Conservation (phyloP, 176 grass and related monocot genomes). For the Oryza nivara region DNA sequence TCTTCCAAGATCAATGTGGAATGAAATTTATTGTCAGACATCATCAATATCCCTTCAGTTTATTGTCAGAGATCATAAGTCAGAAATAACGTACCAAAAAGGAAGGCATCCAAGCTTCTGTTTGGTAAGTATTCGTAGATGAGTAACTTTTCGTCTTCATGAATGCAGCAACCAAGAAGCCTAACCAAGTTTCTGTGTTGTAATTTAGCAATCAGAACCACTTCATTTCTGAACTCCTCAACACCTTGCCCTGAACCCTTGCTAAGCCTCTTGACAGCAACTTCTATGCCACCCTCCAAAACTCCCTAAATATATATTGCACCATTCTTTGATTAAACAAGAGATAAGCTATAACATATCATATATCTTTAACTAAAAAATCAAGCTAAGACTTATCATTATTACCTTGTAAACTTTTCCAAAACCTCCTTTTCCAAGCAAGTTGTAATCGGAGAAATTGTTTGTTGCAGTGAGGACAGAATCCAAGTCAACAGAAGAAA, state of each 20-base stretch:
- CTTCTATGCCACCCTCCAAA: neutral
- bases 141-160: neutral
- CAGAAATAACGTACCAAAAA: neutral
- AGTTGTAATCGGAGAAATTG: conserved; percentile 48
- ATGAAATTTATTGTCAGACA: neutral
- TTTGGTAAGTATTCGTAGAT: neutral
- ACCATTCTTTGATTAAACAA: neutral
- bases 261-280: conserved; percentile 1
- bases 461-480: conserved; percentile 45
- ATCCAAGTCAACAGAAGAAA: conserved; percentile 41
- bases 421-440: conserved; percentile 63
- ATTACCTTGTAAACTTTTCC: conserved; percentile 70
- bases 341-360: neutral
- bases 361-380: neutral
- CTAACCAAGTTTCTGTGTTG: neutral
- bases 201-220: neutral
- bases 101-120: neutral
- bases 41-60: neutral
- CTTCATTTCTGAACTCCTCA: conserved; percentile 3
- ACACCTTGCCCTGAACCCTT: neutral
- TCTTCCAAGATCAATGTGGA: neutral
- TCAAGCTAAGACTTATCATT: neutral
- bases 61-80: neutral
- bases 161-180: neutral
- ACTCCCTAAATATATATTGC: neutral